Percentiles rank a stretch among this genome's conserved stretches.
Conservation (phyloP, 306 rosid genomes). For the Bauhinia variegata region DNA sequence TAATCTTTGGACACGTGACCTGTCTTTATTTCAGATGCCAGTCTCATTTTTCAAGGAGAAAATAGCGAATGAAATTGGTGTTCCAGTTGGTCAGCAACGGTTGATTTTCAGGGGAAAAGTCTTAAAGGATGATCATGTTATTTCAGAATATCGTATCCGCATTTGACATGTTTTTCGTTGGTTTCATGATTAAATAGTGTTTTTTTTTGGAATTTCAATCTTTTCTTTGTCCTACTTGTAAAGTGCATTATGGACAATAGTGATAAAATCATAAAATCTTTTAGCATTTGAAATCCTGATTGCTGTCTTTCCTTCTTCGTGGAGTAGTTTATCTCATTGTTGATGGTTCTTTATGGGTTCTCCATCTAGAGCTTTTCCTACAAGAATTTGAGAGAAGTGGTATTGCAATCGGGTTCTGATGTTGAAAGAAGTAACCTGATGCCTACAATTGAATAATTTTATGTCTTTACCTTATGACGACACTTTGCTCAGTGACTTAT, state of each 20-base stretch:
- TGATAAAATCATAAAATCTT: too few relatives aligned
- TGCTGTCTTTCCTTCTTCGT: neutral
- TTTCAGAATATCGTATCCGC: constrained; percentile 94
- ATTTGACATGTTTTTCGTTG: neutral
- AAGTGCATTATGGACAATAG: too few relatives aligned
- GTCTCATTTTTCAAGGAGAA: constrained; percentile 81
- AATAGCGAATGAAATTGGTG: constrained; percentile 74
- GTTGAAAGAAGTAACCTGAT: neutral
- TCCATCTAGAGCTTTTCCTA: neutral
- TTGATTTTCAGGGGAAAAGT: constrained; percentile 96
- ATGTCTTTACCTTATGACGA: neutral
- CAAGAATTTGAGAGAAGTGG: neutral
- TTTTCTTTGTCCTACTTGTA: too few relatives aligned
- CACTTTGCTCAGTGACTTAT: too few relatives aligned
- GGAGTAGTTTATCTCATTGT: neutral
- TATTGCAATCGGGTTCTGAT: neutral
- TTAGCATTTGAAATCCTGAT: neutral
- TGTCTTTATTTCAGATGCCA: constrained; percentile 61
- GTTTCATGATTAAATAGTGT: neutral
- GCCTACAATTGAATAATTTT: neutral
- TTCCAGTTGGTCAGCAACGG: constrained; percentile 88
- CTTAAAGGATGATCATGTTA: constrained; percentile 80
- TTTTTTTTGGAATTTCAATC: neutral
- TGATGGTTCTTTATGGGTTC: neutral
- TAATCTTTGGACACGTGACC: neutral